Evolutionary conservation across 257 asterid species (phyloP).

Genomic region (Salvia splendens): DNA sequence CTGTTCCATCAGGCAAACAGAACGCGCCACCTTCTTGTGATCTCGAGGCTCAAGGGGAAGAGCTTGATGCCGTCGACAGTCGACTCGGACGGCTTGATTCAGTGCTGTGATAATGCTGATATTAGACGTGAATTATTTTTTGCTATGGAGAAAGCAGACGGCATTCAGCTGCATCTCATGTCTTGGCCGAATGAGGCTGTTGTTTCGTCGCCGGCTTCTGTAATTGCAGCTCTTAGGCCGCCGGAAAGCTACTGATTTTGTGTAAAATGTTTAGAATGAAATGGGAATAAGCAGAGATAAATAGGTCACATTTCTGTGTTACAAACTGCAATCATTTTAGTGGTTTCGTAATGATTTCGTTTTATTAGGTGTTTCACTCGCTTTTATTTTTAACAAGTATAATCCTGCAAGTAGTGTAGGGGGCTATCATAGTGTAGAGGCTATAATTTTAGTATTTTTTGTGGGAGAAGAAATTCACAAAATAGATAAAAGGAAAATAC

Average conservation of each 20-base stretch:
- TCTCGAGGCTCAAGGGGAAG: conserved; percentile 61
- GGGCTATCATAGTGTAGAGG: no score
- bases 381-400: no score
- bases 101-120: conserved; percentile 52
- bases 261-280: not conserved
- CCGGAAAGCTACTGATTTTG: conserved; percentile 25
- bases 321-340: not conserved
- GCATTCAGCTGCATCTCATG: conserved; percentile 47
- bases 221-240: conserved; percentile 46
- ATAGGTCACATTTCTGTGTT: not conserved
- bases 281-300: not conserved
- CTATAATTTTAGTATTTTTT: no score
- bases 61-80: conserved; percentile 54
- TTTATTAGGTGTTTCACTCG: conserved; percentile 32
- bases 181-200: conserved; percentile 46
- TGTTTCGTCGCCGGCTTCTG: conserved; percentile 25
- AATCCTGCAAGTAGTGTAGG: no score
- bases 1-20: conserved; percentile 44
- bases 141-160: conserved; percentile 45
- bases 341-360: not conserved
- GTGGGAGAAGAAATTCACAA: no score
- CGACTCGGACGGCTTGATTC: conserved; percentile 45
- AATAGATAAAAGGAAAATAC: no score
- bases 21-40: conserved; percentile 40
- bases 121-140: conserved; percentile 39